A percentile compares a stretch with the other conserved stretches of the same genome.
Evolutionary conservation across 2,329 filamentous ascomycete genomes (phyloP).

Genomic region (Sordariomycetes sp.): DNA sequence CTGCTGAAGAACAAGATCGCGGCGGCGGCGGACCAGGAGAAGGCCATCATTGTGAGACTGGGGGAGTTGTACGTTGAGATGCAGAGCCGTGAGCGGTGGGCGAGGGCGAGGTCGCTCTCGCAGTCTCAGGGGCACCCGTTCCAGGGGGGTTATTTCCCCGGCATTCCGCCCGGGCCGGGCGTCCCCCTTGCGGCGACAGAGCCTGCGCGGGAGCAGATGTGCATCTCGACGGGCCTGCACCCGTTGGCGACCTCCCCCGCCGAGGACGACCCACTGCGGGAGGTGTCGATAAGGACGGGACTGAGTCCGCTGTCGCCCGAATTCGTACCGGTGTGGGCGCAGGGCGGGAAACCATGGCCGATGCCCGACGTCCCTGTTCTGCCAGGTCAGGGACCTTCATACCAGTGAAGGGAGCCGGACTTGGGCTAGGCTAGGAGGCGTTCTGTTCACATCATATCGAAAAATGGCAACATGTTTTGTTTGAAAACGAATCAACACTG

Average conservation of each 20-base stretch:
- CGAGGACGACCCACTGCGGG: neutral
- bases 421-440: neutral
- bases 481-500: neutral
- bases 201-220: too few species aligned
- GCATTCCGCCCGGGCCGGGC: neutral
- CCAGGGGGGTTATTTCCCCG: constrained; percentile 5
- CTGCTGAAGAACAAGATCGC: constrained; percentile 29
- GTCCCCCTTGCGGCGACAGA: too few species aligned
- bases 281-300: constrained; percentile 7
- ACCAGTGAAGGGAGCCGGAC: neutral
- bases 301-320: constrained; percentile 17
- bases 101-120: neutral
- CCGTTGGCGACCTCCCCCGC: too few species aligned
- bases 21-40: constrained; percentile 35
- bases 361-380: neutral
- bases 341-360: neutral
- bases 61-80: constrained; percentile 38
- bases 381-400: neutral
- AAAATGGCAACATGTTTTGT: neutral
- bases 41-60: constrained; percentile 30
- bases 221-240: too few species aligned
- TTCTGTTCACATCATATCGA: neutral
- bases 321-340: constrained; percentile 17
- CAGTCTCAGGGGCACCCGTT: neutral
- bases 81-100: constrained; percentile 29